Conservation (phyloP, 371 early-diverging fungal genomes). For the Mortierella sp. region DNA sequence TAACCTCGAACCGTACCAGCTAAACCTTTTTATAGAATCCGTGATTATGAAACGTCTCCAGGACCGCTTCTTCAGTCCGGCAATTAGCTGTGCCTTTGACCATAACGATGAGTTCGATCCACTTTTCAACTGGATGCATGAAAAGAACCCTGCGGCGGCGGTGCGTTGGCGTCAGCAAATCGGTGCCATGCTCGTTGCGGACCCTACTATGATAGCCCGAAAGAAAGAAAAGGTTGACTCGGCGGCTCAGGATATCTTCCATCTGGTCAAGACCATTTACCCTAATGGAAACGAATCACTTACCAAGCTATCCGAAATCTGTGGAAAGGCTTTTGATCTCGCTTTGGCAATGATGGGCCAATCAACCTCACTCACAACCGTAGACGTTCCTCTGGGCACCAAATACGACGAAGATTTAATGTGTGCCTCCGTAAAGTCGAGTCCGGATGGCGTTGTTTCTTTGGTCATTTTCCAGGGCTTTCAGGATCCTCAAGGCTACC, state of each 20-base stretch:
- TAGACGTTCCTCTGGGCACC: constrained; percentile 5
- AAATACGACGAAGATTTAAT: constrained; percentile 38
- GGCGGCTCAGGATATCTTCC: constrained; percentile 36
- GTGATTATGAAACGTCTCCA: constrained; percentile 61
- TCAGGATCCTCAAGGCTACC: constrained; percentile 13
- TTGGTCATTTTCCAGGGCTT: constrained; percentile 40
- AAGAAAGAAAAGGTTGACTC: constrained; percentile 50
- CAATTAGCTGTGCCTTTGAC: constrained; percentile 62
- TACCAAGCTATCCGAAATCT: constrained; percentile 61
- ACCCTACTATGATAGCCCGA: constrained; percentile 55
- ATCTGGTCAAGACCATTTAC: constrained; percentile 44
- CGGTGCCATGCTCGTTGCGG: constrained; percentile 64
- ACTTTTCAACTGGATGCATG: constrained; percentile 59
- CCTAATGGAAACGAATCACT: constrained; percentile 38
- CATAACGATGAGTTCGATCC: constrained; percentile 62
- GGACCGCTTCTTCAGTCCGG: constrained; percentile 56
- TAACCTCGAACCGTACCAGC: constrained; percentile 56
- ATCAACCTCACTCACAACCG: constrained; percentile 60
- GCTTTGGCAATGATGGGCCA: constrained; percentile 68
- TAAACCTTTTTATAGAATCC: constrained; percentile 65
- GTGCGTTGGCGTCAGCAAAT: constrained; percentile 69
- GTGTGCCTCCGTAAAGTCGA: constrained; percentile 32
- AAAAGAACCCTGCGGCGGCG: constrained; percentile 56
- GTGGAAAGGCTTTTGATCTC: constrained; percentile 61
- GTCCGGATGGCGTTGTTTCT: constrained; percentile 29